Evolutionary conservation across 2,329 filamentous ascomycete genomes (phyloP), one percentile per base, ranked within the genome.

Genomic region (Pseudogymnoascus sp.): DNA sequence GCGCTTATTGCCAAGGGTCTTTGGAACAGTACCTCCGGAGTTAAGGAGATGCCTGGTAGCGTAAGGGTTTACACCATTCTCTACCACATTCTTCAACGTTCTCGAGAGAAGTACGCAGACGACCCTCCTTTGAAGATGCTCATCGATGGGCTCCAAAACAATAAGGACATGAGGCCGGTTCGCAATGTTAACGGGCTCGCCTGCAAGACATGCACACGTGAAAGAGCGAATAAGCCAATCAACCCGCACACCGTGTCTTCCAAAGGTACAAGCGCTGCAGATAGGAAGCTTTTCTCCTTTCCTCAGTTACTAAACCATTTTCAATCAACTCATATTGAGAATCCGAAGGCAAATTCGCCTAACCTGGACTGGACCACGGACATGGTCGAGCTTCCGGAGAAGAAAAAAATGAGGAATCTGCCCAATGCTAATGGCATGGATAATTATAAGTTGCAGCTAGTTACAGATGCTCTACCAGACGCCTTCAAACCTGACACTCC

Each of bases 61-160:
- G 78, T 90, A 55, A 84, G 85, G 66, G 78, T 89, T 14, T 82
- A 83, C 64, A 80, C 85, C 55, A 77, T 89, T 8, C 79, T 92
- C 42, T 79, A 88, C 69, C 84, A 89, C 70, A 75, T 86, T 60
- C 78, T 82, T 62, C 79, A 80, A 62, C 79, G 78, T 36, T 90
- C 87, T 69, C 77, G 80, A 45, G 72, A 80, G 14, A 78, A 78
- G 58, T 90, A 87, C 71, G 76, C 76, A 14, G 79, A 85, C 64
- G 78, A 80, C 41, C 82, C 84, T 0, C 77, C 80, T 7, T 70
- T 92, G 35, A 74, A 74, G 11, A 79, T 86, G 73, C 84, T 88
- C 65, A 82, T 80, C 62, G 85, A 84, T 61, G 82, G 80, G 1
- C 69, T 87, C 33, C 79, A 79, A n/a, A 80, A 79, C 59, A 79